A percentile compares a stretch with the other conserved stretches of the same genome.
Conservation (phyloP, 192 early-diverging fungal genomes). For the Obelidium mucronatum region DNA sequence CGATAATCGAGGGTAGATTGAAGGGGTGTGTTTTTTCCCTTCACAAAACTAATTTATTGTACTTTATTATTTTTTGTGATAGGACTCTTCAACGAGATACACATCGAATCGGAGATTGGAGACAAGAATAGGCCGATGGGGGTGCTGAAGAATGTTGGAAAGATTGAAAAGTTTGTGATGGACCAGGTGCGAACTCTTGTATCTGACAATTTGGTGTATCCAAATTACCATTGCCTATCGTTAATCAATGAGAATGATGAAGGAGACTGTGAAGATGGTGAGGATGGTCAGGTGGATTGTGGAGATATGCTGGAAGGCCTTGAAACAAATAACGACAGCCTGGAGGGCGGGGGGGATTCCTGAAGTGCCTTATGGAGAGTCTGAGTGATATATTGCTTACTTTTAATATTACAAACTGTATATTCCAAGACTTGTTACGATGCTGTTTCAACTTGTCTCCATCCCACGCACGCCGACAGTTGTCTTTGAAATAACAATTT, state of each 20-base stretch:
- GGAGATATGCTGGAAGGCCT: no score
- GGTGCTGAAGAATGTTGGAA: constrained; percentile 65
- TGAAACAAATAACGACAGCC: neutral
- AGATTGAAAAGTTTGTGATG: constrained; percentile 65
- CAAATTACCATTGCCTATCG: constrained; percentile 53
- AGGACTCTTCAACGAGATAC: constrained; percentile 61
- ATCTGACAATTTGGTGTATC: constrained; percentile 58
- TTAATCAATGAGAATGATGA: constrained; percentile 35
- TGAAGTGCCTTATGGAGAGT: neutral
- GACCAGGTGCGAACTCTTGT: constrained; percentile 45
- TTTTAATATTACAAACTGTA: no score
- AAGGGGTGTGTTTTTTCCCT: no score
- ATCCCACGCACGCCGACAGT: no score
- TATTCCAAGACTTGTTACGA: no score
- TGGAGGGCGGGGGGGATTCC: neutral
- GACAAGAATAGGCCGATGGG: constrained; percentile 52
- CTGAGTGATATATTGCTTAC: no score
- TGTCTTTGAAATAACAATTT: neutral
- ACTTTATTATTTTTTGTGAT: constrained; percentile 19
- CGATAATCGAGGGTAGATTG: constrained; percentile 44
- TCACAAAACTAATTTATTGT: no score
- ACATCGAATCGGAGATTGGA: constrained; percentile 69
- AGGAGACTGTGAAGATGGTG: neutral
- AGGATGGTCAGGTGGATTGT: no score
- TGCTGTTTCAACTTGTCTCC: no score